A percentile compares a stretch with the other conserved stretches of the same genome.
These are phyloP conservation scores for Saccharomycopsis oosterbeekiorum DNA, from an alignment of 805 yeast genomes.

Conservation along the genomic window DNA sequence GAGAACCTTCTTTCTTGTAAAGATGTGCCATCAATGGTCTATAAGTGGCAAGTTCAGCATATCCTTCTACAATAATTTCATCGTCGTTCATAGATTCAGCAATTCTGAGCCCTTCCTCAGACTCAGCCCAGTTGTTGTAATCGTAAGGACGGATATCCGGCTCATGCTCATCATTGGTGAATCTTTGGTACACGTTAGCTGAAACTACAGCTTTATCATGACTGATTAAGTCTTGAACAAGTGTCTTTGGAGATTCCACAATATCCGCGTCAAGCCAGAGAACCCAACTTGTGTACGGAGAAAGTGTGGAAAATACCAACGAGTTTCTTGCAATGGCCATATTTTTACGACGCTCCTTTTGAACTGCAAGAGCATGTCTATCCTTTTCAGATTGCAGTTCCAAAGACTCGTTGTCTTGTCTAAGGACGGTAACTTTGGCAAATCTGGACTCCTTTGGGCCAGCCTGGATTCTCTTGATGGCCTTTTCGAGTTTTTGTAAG, in stretches of 20 bases:
- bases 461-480: conserved; percentile 62
- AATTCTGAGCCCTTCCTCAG: conserved; percentile 66
- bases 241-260: conserved; percentile 72
- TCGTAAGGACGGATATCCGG: conserved; percentile 77
- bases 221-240: conserved; percentile 77
- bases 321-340: conserved; percentile 97
- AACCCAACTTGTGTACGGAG: conserved; percentile 90
- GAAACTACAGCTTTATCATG: conserved; percentile 84
- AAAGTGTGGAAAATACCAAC: conserved; percentile 74
- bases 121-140: conserved; percentile 90
- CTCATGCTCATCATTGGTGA: conserved; percentile 43
- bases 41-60: conserved; percentile 85
- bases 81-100: conserved; percentile 72
- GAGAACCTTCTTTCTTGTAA: conserved; percentile 57
- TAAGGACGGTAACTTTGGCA: conserved; percentile 73
- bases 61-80: conserved; percentile 92
- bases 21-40: conserved; percentile 90
- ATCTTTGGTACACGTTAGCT: conserved; percentile 88
- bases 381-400: conserved; percentile 73
- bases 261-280: conserved; percentile 95
- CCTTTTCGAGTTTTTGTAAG: conserved; percentile 58
- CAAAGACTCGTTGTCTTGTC: conserved; percentile 82
- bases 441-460: conserved; percentile 57
- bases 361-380: conserved; percentile 79
- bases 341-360: conserved; percentile 76